Conservation (phyloP, 768 basidiomycete genomes). For the Calocera viscosa region DNA sequence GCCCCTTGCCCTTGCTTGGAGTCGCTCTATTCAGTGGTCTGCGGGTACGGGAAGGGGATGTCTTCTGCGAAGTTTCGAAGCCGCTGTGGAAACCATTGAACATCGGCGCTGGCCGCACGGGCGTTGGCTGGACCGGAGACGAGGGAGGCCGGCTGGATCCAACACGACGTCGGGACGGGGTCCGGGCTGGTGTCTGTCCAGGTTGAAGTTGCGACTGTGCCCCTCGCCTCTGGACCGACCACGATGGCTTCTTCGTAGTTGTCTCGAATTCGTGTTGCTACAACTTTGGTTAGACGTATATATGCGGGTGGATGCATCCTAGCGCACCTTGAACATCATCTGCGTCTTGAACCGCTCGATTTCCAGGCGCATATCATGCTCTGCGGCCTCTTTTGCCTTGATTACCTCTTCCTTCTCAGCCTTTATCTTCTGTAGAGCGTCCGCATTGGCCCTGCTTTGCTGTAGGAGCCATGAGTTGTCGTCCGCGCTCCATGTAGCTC, state of each 20-base stretch:
- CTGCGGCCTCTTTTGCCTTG: not conserved
- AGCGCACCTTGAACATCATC: not conserved
- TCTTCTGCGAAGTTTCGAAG: not conserved
- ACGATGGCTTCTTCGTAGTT: not conserved
- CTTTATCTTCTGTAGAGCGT: not conserved
- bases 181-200: not conserved
- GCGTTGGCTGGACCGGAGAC: not conserved
- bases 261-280: conserved; percentile 3
- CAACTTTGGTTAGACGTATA: not conserved
- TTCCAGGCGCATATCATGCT: not conserved
- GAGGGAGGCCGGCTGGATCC: not conserved
- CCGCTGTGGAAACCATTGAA: not conserved
- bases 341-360: not conserved
- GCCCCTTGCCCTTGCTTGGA: not conserved
- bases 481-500: no score
- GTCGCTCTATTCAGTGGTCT: not conserved
- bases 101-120: not conserved
- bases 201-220: not conserved
- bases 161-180: not conserved
- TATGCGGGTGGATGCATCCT: not conserved
- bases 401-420: not conserved
- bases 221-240: not conserved
- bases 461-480: not conserved
- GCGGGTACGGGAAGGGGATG: not conserved
- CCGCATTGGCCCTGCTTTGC: not conserved